phyloP scores from a whole-genome alignment of 495 filamentous ascomycete species.

The Jackrogersella minutella region DNA sequence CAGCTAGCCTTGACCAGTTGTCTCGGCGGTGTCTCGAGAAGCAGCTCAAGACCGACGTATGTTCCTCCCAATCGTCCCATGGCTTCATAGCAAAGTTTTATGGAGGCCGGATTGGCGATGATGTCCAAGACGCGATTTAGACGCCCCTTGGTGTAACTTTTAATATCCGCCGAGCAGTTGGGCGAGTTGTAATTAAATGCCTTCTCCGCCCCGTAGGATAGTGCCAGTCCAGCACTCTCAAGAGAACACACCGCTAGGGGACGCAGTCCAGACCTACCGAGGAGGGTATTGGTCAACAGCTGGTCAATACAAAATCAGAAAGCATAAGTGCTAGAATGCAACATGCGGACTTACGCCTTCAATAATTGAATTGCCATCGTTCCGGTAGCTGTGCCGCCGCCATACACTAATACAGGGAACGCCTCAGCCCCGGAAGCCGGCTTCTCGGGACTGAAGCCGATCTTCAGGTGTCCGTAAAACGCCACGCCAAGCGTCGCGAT shows the following conservation, averaged over 20 bases:
- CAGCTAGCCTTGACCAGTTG: slow-evolving; percentile 41
- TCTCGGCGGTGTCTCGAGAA: slow-evolving; percentile 33
- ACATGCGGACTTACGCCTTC: slow-evolving; percentile 48
- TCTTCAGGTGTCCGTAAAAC: background rate
- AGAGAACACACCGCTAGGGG: slow-evolving; percentile 62
- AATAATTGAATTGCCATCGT: slow-evolving; percentile 62
- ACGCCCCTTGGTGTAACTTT: slow-evolving; percentile 42
- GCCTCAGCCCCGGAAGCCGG: background rate
- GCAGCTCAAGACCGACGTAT: slow-evolving; percentile 52
- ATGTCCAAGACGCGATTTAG: slow-evolving; percentile 47
- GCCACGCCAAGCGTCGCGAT: background rate
- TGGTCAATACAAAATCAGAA: too few species aligned
- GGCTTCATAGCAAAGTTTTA: slow-evolving; percentile 50
- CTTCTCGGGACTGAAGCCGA: too few species aligned
- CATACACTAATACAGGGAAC: slow-evolving; percentile 57
- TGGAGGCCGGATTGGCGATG: slow-evolving; percentile 44
- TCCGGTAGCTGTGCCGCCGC: slow-evolving; percentile 60
- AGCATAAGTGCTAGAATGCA: too few species aligned
- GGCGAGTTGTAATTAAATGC: slow-evolving; percentile 62
- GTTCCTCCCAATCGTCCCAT: slow-evolving; percentile 54
- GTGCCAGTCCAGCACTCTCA: slow-evolving; percentile 59
- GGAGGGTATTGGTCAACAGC: background rate
- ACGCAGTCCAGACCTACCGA: slow-evolving; percentile 45
- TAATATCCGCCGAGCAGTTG: slow-evolving; percentile 47
- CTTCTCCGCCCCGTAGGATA: slow-evolving; percentile 57